Evolutionary conservation across 169 alveolate species (phyloP), one percentile per base, ranked within the genome.

Genomic region (Besnoitia besnoiti): DNA sequence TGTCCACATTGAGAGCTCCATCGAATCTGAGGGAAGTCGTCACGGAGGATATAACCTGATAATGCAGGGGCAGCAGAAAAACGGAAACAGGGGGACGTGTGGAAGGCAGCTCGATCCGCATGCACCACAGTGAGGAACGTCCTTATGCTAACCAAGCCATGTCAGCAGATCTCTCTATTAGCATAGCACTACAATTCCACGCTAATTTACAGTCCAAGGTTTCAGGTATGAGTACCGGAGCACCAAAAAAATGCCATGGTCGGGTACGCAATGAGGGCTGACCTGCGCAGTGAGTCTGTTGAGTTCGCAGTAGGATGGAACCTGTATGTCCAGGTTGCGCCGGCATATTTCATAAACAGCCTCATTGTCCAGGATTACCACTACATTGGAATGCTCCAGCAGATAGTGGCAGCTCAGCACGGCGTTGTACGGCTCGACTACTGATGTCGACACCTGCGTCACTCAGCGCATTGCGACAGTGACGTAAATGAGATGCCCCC

Each of bases 371-470:
- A 98, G 96, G 99, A 98, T 98, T 88, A 99, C 98, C 73, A 99
- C 98, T 91, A 98, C 99, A 95, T 99, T 99, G 50, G 99, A 98
- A 97, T 99, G 99, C 96, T 99, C 99, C 92, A 99, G 95, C 89
- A 99, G 97, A 12, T 99, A 98, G 97, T 99, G 99, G 55, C 99
- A 98, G 76, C 99, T 98, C 73, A 99, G 97, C 51, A 99, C 99
- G 33, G 99, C 96, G 96, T 99, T 99, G 96, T 99, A 99, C 40
- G 99, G 99, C 95, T 99, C 99, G 49, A 98, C 99, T 10, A 98
- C 99, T n/a, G 99, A 99, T 19, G 99, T 98, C 8, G 99, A 98
- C 39, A 73, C 84, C 84, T 73, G 46, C 73, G 0, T 0, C n/a
- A n/a, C n/a, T n/a, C n/a, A n/a, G n/a, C n/a, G n/a, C n/a, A n/a